Conservation (phyloP, 768 basidiomycete genomes). For the Russula virescens region DNA sequence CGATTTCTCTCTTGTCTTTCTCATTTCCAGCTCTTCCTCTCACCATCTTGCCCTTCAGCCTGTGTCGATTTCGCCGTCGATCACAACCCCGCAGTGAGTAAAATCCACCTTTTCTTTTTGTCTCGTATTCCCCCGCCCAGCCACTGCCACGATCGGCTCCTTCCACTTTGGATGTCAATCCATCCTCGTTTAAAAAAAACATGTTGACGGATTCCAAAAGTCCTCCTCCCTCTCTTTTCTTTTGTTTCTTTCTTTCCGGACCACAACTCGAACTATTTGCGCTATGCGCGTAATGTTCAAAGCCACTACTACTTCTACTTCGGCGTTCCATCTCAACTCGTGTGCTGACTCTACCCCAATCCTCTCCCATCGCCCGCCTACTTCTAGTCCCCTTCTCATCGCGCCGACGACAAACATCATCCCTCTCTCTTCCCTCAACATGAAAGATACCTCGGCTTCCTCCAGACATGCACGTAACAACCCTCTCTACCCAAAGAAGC, state of each 20-base stretch:
- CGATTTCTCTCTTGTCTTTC: conserved; percentile 18
- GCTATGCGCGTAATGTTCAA: conserved; percentile 4
- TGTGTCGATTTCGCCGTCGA: conserved; percentile 16
- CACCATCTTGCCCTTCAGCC: neutral
- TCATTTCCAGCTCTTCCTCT: conserved; percentile 11
- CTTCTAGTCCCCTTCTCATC: conserved; percentile 28
- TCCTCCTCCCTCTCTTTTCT: neutral
- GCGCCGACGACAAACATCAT: conserved; percentile 39
- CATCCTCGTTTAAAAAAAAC: neutral
- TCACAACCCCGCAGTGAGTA: conserved; percentile 26
- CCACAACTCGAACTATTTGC: neutral
- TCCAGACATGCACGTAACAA: conserved; percentile 57
- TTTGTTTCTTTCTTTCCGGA: neutral
- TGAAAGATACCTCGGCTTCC: conserved; percentile 73
- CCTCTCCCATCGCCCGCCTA: conserved; percentile 23
- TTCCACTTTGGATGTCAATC: conserved; percentile 12
- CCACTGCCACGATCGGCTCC: conserved; percentile 7
- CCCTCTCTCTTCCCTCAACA: conserved; percentile 38
- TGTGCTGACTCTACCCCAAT: conserved; percentile 23
- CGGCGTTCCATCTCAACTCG: neutral
- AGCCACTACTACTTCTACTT: neutral
- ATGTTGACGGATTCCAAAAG: conserved; percentile 7
- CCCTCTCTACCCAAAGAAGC: conserved; percentile 75
- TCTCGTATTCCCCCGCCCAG: neutral
- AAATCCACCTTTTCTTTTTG: conserved; percentile 30